Base-by-base conservation (phyloP, 352 stramenopile species). In the Globisporangium solare region DNA sequence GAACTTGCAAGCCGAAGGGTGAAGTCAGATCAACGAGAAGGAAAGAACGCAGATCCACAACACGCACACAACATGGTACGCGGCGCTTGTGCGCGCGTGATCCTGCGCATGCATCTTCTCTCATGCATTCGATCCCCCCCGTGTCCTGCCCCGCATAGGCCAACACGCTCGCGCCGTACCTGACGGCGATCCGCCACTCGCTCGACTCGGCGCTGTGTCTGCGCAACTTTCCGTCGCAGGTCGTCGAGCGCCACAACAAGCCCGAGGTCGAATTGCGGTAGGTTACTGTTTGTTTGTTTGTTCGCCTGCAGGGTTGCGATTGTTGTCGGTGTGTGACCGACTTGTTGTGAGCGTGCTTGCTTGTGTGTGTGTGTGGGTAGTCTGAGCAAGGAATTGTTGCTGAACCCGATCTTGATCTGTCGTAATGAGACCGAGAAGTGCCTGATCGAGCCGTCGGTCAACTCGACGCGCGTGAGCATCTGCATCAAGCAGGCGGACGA, bases 171-270 rank as follows among this genome's bases (percentile, higher is more conserved):
- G 88, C 89, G 50, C 89, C 94, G 49, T 98, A 98, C 71, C 73
- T 98, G 31, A 86, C 89, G 63, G 78, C 86, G 48, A 97, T 98
- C 66, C 84, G 90, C 58, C 83, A 88, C 58, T 97, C 94, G 46
- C 79, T 98, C 61, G 89, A 96, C 66, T 87, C 84, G 45, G 87
- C 89, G 54, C 66, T 98, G 42, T 98, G 92, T 67, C 68, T 98
- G 54, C 83, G 92, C 62, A 98, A 98, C 69, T 98, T 98, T 65
- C 92, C 94, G n/a, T 98, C 94, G 55, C 92, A 98, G 63, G 86
- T 89, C 20, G 90, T 98, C 47, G 94, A 98, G 77, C 84, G 94
- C 58, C 94, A 98, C 74, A 98, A 98, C 79, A 98, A 98, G 60
- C 94, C 94, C 10, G 94, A 98, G 70, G 79, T 98, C 32, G 94